A percentile compares a stretch with the other conserved stretches of the same genome.
Conservation (phyloP, 2,329 filamentous ascomycete species). For the Penicillium decumbens region DNA sequence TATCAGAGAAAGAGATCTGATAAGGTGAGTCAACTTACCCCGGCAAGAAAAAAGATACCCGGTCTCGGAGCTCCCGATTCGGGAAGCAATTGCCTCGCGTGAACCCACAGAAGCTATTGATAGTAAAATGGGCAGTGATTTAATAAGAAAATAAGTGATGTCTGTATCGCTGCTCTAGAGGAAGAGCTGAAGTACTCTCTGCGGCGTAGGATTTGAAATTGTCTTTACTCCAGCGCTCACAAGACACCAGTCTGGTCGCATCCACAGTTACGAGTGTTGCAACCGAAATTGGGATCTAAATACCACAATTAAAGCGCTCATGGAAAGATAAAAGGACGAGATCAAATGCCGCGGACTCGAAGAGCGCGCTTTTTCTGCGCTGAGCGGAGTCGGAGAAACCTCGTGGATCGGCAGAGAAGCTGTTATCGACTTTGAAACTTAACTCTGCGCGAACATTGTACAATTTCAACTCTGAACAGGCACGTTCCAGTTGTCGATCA, state of each 20-base stretch:
- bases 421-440: slow-evolving; percentile 4
- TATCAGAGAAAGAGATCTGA: background rate
- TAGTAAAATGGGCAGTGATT: background rate
- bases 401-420: slow-evolving; percentile 12
- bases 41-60: slow-evolving; percentile 16
- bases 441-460: background rate
- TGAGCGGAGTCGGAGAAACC: slow-evolving; percentile 30
- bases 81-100: slow-evolving; percentile 8
- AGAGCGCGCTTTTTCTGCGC: background rate
- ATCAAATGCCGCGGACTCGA: background rate
- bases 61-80: slow-evolving; percentile 17
- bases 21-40: slow-evolving; percentile 15
- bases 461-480: background rate
- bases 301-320: too few relatives aligned
- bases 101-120: slow-evolving; percentile 1
- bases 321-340: background rate
- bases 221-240: background rate
- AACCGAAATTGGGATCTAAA: background rate
- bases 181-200: background rate
- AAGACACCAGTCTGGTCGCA: background rate
- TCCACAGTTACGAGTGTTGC: background rate
- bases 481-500: slow-evolving; percentile 7
- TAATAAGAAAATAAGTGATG: background rate
- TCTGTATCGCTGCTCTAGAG: background rate
- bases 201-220: background rate